These are phyloP conservation scores for Triticum urartu DNA, from an alignment of 176 grass and related monocot genomes.

Conservation along the genomic window DNA sequence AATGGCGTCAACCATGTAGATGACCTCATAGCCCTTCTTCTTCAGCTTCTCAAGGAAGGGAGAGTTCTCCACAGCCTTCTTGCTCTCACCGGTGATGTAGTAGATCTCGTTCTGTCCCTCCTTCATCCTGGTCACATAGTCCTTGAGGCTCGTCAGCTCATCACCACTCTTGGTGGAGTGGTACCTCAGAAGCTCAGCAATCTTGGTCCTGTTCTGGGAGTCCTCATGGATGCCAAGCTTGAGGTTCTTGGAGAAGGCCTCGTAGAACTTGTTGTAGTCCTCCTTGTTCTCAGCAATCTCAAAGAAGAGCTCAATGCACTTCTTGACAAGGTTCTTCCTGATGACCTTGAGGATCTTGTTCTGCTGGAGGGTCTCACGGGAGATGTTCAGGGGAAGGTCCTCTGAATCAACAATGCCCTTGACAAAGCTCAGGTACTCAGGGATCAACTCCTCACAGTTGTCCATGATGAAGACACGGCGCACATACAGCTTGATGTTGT, in stretches of 20 bases:
- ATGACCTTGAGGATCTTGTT: conserved; percentile 91
- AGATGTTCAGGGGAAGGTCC: conserved; percentile 86
- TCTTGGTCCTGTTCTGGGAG: conserved; percentile 62
- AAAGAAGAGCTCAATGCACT: conserved; percentile 91
- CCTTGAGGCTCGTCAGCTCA: conserved; percentile 82
- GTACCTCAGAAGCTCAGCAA: conserved; percentile 79
- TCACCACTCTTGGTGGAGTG: conserved; percentile 90
- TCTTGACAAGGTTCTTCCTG: conserved; percentile 83
- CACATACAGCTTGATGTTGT: conserved; percentile 95
- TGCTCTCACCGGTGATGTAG: conserved; percentile 93
- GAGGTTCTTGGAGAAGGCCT: conserved; percentile 91
- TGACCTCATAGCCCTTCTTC: conserved; percentile 79
- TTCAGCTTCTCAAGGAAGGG: conserved; percentile 88
- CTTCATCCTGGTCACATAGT: conserved; percentile 91
- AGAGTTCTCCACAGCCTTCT: conserved; percentile 94
- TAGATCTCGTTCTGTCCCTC: conserved; percentile 83
- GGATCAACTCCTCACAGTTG: conserved; percentile 84
- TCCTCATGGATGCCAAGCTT: conserved; percentile 86
- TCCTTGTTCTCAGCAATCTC: conserved; percentile 96
- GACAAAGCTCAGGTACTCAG: conserved; percentile 73
- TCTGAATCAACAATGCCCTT: conserved; percentile 90
- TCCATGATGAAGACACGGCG: conserved; percentile 92
- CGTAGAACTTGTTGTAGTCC: conserved; percentile 89
- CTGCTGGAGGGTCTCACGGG: conserved; percentile 78
- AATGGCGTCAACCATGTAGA: conserved; percentile 82